Conservation (phyloP, 2,329 filamentous ascomycete species). For the Aspergillus sp. region DNA sequence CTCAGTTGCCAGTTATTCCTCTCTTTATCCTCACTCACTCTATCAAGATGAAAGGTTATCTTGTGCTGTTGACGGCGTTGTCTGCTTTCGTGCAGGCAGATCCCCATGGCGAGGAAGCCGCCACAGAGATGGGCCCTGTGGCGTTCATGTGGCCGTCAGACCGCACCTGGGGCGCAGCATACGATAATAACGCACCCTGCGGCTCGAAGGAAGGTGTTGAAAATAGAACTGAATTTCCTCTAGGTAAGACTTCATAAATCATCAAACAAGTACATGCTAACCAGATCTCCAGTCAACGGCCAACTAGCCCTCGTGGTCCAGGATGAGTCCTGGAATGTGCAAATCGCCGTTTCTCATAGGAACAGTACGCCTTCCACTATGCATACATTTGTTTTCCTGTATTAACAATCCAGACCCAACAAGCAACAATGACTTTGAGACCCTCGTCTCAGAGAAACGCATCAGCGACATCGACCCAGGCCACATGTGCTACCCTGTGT, state of each 20-base stretch:
- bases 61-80: background rate
- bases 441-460: slow-evolving; percentile 29
- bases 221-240: slow-evolving; percentile 58
- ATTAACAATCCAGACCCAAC: slow-evolving; percentile 34
- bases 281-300: slow-evolving; percentile 49
- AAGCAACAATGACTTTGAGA: slow-evolving; percentile 41
- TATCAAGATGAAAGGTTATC: background rate
- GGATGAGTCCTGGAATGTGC: slow-evolving; percentile 56
- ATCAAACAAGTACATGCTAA: background rate
- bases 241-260: slow-evolving; percentile 40
- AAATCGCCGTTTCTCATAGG: slow-evolving; percentile 55
- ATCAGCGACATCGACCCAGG: slow-evolving; percentile 44
- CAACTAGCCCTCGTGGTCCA: slow-evolving; percentile 57
- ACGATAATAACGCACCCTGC: slow-evolving; percentile 60
- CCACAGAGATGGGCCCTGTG: slow-evolving; percentile 53
- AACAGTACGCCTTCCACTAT: slow-evolving; percentile 40
- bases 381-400: too few species aligned
- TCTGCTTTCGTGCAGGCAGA: background rate
- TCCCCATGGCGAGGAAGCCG: slow-evolving; percentile 15
- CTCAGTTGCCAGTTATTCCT: background rate
- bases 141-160: slow-evolving; percentile 63
- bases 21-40: background rate
- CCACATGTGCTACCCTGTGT: slow-evolving; percentile 47
- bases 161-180: slow-evolving; percentile 54
- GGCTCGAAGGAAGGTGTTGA: slow-evolving; percentile 50